These are phyloP conservation scores for Xylaria multiplex DNA, from an alignment of 2,329 filamentous ascomycete genomes.

Conservation along the genomic window DNA sequence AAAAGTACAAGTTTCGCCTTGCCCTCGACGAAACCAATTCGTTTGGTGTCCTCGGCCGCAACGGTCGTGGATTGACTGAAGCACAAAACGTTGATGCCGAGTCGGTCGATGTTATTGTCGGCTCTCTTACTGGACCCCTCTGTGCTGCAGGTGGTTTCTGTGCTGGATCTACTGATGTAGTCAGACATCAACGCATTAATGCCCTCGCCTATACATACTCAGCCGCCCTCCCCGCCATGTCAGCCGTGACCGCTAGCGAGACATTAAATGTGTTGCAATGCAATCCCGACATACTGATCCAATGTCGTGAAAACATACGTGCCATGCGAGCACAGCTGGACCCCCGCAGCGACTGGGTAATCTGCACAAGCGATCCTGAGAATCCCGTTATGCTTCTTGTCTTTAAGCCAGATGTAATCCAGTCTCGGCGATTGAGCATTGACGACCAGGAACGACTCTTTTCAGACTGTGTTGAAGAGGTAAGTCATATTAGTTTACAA, in stretches of 20 bases:
- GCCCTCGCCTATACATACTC: slow-evolving; percentile 95
- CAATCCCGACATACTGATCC: slow-evolving; percentile 81
- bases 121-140: slow-evolving; percentile 87
- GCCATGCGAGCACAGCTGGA: slow-evolving; percentile 88
- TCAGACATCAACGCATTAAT: slow-evolving; percentile 95
- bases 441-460: slow-evolving; percentile 86
- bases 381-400: slow-evolving; percentile 88
- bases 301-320: slow-evolving; percentile 86
- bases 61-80: slow-evolving; percentile 91
- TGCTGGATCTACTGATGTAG: slow-evolving; percentile 87
- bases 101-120: slow-evolving; percentile 96
- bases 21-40: slow-evolving; percentile 98
- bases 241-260: slow-evolving; percentile 95
- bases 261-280: slow-evolving; percentile 87
- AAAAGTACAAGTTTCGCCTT: slow-evolving; percentile 96
- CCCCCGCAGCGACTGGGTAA: slow-evolving; percentile 91
- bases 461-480: slow-evolving; percentile 96
- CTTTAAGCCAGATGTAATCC: slow-evolving; percentile 84
- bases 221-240: slow-evolving; percentile 89
- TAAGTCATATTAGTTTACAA: slow-evolving; percentile 55
- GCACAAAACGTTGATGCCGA: slow-evolving; percentile 94
- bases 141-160: slow-evolving; percentile 97
- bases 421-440: slow-evolving; percentile 71
- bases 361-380: slow-evolving; percentile 80
- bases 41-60: slow-evolving; percentile 91